A percentile compares a stretch with the other conserved stretches of the same genome.
Conservation (phyloP, 2,329 filamentous ascomycete species). For the Dothiorella sarmentorum region DNA sequence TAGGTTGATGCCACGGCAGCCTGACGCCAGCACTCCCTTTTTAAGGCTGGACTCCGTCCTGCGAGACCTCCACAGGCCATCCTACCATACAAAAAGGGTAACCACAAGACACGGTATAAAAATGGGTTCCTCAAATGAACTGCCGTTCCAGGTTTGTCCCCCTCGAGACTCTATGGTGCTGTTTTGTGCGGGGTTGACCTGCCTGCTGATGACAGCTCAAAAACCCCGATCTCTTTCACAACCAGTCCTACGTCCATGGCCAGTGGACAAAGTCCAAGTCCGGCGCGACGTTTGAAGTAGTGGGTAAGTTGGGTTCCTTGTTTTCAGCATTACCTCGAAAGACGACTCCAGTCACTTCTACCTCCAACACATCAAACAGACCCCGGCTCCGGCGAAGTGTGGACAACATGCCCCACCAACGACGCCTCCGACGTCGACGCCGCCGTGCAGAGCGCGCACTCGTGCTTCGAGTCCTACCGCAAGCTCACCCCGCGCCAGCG, state of each 20-base stretch:
- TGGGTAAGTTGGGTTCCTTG: slow-evolving; percentile 42
- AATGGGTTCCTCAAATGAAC: slow-evolving; percentile 30
- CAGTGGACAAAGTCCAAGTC: slow-evolving; percentile 56
- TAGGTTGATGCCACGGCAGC: neutral
- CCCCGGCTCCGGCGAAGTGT: slow-evolving; percentile 49
- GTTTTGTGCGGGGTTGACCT: slow-evolving; percentile 1
- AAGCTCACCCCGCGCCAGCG: slow-evolving; percentile 59
- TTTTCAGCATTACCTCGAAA: too few relatives aligned
- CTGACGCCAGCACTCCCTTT: neutral
- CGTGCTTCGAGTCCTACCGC: slow-evolving; percentile 59
- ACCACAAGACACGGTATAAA: neutral
- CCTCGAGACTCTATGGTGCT: neutral
- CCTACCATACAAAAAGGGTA: neutral
- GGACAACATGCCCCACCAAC: slow-evolving; percentile 47
- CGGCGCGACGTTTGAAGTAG: slow-evolving; percentile 55
- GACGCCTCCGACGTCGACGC: slow-evolving; percentile 58
- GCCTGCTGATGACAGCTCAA: slow-evolving; percentile 43
- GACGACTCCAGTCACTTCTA: too few relatives aligned
- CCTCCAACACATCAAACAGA: slow-evolving; percentile 35
- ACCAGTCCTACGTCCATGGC: slow-evolving; percentile 53
- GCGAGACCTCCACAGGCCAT: neutral
- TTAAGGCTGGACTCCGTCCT: neutral
- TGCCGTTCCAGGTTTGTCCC: slow-evolving; percentile 45
- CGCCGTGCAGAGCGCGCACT: slow-evolving; percentile 57
- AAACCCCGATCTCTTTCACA: slow-evolving; percentile 52